Evolutionary conservation across 257 asterid genomes (phyloP).

Genomic region (Solanum piurae): DNA sequence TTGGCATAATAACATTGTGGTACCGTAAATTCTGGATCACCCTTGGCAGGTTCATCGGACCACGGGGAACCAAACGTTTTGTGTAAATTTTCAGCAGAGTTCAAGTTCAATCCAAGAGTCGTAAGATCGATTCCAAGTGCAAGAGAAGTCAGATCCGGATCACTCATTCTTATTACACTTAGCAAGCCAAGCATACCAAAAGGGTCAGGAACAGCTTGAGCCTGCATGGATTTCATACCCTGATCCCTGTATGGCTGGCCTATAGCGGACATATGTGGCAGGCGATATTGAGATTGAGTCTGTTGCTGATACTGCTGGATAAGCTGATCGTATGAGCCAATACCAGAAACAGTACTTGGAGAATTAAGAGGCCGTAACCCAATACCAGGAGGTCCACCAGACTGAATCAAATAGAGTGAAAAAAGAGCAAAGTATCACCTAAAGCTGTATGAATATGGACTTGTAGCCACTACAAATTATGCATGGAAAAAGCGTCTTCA

Average conservation of each 20-base stretch:
- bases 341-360: conserved; percentile 63
- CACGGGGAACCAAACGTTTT: conserved; percentile 91
- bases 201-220: conserved; percentile 56
- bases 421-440: not conserved
- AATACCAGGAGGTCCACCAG: conserved; percentile 60
- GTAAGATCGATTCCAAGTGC: conserved; percentile 95
- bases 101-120: conserved; percentile 88
- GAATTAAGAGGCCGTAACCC: conserved; percentile 75
- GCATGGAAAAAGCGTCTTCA: not conserved
- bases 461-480: not conserved
- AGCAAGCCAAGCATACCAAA: conserved; percentile 88
- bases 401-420: conserved; percentile 28
- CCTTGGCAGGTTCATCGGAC: conserved; percentile 94
- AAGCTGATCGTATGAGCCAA: conserved; percentile 81
- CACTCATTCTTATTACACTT: conserved; percentile 79
- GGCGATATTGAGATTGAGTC: conserved; percentile 73
- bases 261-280: conserved; percentile 78
- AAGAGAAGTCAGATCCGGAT: conserved; percentile 82
- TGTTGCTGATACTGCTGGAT: conserved; percentile 91
- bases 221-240: conserved; percentile 62
- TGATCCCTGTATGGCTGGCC: conserved; percentile 88
- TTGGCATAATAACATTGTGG: conserved; percentile 89
- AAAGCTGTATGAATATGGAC: not conserved
- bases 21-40: conserved; percentile 82
- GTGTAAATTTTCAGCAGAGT: conserved; percentile 80